Evolutionary conservation across 1,139 yeast species (phyloP).

Genomic region (Geotrichum reessii): DNA sequence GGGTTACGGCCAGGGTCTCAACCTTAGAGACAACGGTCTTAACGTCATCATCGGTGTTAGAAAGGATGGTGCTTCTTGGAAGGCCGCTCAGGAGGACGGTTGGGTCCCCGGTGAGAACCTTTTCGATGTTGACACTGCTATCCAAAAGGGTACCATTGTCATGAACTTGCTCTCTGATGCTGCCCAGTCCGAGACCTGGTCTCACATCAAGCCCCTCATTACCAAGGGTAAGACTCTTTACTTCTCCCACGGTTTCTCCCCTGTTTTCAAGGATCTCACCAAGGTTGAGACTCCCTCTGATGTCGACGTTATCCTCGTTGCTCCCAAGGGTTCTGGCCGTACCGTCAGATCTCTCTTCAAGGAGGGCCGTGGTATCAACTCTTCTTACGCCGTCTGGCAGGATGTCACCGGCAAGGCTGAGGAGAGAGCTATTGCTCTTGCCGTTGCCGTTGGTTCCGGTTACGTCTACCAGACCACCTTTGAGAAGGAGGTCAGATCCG

Average conservation of each 20-base stretch:
- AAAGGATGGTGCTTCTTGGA: slow-evolving; percentile 98
- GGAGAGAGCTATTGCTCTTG: slow-evolving; percentile 97
- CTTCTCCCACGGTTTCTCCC: slow-evolving; percentile 99
- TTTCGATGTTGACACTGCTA: slow-evolving; percentile 91
- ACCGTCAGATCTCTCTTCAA: slow-evolving; percentile 98
- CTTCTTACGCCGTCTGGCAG: slow-evolving; percentile 98
- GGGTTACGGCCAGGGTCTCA: slow-evolving; percentile 99
- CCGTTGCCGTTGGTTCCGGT: slow-evolving; percentile 99
- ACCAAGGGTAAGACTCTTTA: slow-evolving; percentile 96
- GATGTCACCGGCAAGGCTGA: slow-evolving; percentile 98
- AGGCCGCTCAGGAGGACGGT: slow-evolving; percentile 98
- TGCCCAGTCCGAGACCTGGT: slow-evolving; percentile 99
- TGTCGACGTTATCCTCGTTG: slow-evolving; percentile 95
- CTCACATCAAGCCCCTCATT: slow-evolving; percentile 74
- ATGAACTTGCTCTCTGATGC: slow-evolving; percentile 99
- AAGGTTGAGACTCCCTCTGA: slow-evolving; percentile 91
- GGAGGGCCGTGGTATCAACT: slow-evolving; percentile 99
- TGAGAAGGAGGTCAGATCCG: slow-evolving; percentile 98
- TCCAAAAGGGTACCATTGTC: slow-evolving; percentile 81
- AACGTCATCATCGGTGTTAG: slow-evolving; percentile 98
- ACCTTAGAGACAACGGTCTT: slow-evolving; percentile 97
- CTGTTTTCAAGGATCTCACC: slow-evolving; percentile 96
- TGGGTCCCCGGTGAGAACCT: slow-evolving; percentile 99
- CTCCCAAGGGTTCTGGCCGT: slow-evolving; percentile 99
- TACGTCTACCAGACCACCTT: slow-evolving; percentile 99